Evolutionary conservation across 2,329 filamentous ascomycete species (phyloP).

Genomic region (Pestalotiopsis sp.): DNA sequence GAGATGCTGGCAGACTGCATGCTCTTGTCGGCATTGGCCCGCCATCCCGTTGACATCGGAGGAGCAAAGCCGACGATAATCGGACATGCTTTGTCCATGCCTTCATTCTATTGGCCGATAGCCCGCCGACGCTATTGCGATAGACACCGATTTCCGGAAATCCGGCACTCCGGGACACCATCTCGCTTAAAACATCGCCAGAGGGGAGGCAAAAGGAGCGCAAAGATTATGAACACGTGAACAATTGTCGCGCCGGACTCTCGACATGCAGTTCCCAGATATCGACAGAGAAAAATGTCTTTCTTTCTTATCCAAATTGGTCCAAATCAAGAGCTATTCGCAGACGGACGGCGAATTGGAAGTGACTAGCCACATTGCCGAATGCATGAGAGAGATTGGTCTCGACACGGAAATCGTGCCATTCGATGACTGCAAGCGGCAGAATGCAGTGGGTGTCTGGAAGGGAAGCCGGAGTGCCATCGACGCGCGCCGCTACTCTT

Average conservation of each 20-base stretch:
- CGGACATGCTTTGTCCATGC: background rate
- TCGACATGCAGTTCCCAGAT: constrained; percentile 20
- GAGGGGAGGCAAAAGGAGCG: background rate
- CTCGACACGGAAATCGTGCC: constrained; percentile 22
- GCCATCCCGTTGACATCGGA: background rate
- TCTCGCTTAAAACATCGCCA: background rate
- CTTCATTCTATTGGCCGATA: background rate
- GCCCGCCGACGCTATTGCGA: background rate
- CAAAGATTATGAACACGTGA: background rate
- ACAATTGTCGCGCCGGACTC: background rate
- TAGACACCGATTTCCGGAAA: background rate
- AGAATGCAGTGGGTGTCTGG: constrained; percentile 26
- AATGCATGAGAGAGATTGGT: constrained; percentile 21
- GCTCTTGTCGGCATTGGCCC: background rate
- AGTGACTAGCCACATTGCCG: constrained; percentile 23
- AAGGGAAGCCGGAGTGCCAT: constrained; percentile 10
- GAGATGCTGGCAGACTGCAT: background rate
- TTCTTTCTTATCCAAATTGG: constrained; percentile 22
- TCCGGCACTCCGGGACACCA: background rate
- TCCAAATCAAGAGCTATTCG: constrained; percentile 30
- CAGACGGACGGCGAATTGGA: constrained; percentile 28
- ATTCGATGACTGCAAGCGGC: constrained; percentile 23
- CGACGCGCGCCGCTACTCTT: background rate
- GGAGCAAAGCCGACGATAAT: background rate
- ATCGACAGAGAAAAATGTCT: constrained; percentile 25